These are phyloP conservation scores for Acidiella bohemica DNA, from an alignment of 495 filamentous ascomycete species.

Conservation along the genomic window DNA sequence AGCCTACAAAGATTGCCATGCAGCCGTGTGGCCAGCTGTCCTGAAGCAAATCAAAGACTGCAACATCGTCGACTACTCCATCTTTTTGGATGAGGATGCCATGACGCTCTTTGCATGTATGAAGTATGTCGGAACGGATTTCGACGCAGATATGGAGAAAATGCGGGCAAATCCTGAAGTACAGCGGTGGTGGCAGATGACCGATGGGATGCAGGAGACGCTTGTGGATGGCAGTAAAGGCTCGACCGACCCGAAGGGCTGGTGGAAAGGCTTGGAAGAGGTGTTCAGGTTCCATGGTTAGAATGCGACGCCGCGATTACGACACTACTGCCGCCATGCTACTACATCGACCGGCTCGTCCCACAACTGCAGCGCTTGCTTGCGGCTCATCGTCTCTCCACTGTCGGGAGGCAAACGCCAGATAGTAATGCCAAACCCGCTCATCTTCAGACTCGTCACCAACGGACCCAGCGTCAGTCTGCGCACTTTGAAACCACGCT, in stretches of 20 bases:
- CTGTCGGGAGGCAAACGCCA: constrained; percentile 16
- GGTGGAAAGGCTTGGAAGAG: constrained; percentile 61
- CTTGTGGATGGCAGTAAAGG: constrained; percentile 48
- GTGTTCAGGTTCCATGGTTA: constrained; percentile 38
- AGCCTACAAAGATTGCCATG: constrained; percentile 59
- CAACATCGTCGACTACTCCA: constrained; percentile 62
- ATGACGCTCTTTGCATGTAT: constrained; percentile 56
- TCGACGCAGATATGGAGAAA: constrained; percentile 53
- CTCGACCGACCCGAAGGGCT: constrained; percentile 49
- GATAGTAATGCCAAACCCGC: constrained; percentile 19
- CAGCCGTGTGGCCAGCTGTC: constrained; percentile 61
- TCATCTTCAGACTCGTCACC: constrained; percentile 21
- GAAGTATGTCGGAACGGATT: constrained; percentile 61
- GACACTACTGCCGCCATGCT: constrained; percentile 17
- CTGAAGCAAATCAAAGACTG: constrained; percentile 56
- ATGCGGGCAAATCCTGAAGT: constrained; percentile 59
- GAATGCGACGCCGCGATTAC: not conserved
- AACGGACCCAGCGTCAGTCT: constrained; percentile 18
- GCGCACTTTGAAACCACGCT: constrained; percentile 15
- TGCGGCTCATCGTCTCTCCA: constrained; percentile 11
- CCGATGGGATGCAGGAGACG: constrained; percentile 53
- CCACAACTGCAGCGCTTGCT: constrained; percentile 14
- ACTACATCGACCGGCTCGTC: constrained; percentile 17
- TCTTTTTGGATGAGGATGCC: constrained; percentile 50
- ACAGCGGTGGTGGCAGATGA: constrained; percentile 67